Conservation (phyloP, 306 rosid genomes). For the Cicer cuneatum region DNA sequence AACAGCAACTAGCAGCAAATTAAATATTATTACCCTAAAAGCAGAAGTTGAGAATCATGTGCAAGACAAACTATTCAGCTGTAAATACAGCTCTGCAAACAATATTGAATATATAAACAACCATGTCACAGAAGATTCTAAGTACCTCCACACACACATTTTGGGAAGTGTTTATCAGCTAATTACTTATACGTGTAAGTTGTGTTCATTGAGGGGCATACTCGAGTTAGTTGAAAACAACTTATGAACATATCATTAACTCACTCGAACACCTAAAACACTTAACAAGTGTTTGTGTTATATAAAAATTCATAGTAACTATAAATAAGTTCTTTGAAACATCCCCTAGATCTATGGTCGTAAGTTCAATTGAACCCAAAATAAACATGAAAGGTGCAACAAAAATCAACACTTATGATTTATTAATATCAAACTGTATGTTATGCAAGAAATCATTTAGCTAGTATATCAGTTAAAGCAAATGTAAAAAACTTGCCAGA, state of each 20-base stretch:
- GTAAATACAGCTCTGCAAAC: slow-evolving; percentile 36
- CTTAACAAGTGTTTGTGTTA: neutral
- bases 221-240: neutral
- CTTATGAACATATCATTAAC: neutral
- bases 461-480: slow-evolving; percentile 5
- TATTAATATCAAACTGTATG: neutral
- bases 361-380: slow-evolving; percentile 18
- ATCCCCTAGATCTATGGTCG: slow-evolving; percentile 9
- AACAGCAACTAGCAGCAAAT: neutral
- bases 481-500: slow-evolving; percentile 2
- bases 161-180: neutral
- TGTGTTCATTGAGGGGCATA: neutral
- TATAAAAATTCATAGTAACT: neutral
- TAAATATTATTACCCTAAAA: slow-evolving; percentile 13
- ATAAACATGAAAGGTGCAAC: neutral
- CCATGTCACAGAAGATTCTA: slow-evolving; percentile 32
- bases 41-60: slow-evolving; percentile 33
- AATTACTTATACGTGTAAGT: neutral
- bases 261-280: neutral
- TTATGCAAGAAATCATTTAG: slow-evolving; percentile 24
- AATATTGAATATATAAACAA: slow-evolving; percentile 3
- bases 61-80: slow-evolving; percentile 4
- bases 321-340: neutral
- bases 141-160: slow-evolving; percentile 8
- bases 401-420: slow-evolving; percentile 5